Evolutionary conservation across 140 eudicot genomes (phyloP), one percentile per base, ranked within the genome.

Genomic region (Bidens hawaiensis): DNA sequence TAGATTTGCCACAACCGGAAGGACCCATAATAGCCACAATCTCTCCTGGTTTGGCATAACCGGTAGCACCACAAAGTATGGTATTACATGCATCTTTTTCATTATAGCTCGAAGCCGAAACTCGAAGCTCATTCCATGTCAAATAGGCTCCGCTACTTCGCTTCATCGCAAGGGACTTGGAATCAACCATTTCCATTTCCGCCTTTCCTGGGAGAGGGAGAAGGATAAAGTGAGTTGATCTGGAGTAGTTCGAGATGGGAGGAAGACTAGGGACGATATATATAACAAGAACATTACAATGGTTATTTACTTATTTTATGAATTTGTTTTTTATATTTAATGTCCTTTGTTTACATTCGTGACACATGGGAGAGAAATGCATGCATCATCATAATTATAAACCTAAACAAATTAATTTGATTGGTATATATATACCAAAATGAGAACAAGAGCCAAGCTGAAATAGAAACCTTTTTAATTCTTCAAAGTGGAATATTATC

Each of bases 1-100:
- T 87, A 25, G 96, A 87, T 58, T 84, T 87, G 69, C 96, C 96
- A 50, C 81, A 83, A 19, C 96, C 96, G 65, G 96, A 87, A 76
- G 96, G 96, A 18, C 96, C 96, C 94, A 87, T 78, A 4, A 87
- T 62, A 27, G 96, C 94, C 67, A 81, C 68, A 9, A 81, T 70
- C 51, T 87, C 83, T 55, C 94, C 89, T 4, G 96, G 89, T n/a
- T 68, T 60, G 5, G 88, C 96, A 71, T 65, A 87, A 24, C 96
- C 94, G 13, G 74, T 79, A 5, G 73, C 53, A 40, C 82, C 89
- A 45, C 28, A 28, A 38, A 87, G 78, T 22, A 84, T 65, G 16
- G 74, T 53, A 72, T 72, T 75, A 13, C 45, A 9, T 6, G 79
- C 83, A 17, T 68, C 75, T 25, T 49, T 48, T 5, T 19, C 8